Percentiles rank a stretch among this genome's conserved stretches.
Conservation (phyloP, 2,329 filamentous ascomycete genomes). For the Pseudocercospora macadamiae region DNA sequence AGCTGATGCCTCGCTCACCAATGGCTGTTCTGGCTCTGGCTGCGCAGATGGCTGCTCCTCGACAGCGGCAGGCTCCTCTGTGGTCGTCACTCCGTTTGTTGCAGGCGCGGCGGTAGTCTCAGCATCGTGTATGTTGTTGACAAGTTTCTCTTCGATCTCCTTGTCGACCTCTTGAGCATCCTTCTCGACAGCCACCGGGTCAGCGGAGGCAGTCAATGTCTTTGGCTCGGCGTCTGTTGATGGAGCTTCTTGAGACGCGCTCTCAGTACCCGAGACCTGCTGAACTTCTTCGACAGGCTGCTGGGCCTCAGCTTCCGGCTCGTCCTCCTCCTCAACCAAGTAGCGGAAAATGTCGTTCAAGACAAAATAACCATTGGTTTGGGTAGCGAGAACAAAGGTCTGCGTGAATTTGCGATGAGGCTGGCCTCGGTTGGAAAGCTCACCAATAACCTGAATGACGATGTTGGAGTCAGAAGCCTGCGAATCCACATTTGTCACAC, state of each 20-base stretch:
- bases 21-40: slow-evolving; percentile 44
- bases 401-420: slow-evolving; percentile 96
- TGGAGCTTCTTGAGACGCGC: slow-evolving; percentile 46
- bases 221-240: slow-evolving; percentile 40
- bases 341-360: slow-evolving; percentile 98
- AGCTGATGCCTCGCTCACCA: slow-evolving; percentile 28
- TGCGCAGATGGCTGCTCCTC: slow-evolving; percentile 31
- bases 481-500: slow-evolving; percentile 95
- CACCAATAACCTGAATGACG: slow-evolving; percentile 95
- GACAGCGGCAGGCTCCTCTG: slow-evolving; percentile 34
- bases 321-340: slow-evolving; percentile 81
- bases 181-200: slow-evolving; percentile 47
- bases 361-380: slow-evolving; percentile 96
- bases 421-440: slow-evolving; percentile 90
- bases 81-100: slow-evolving; percentile 1
- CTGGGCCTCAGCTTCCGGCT: slow-evolving; percentile 49
- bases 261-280: slow-evolving; percentile 37
- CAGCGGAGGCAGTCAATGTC: slow-evolving; percentile 37
- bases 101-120: background rate
- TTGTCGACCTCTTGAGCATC: slow-evolving; percentile 63
- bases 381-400: slow-evolving; percentile 94
- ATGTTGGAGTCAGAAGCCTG: slow-evolving; percentile 92
- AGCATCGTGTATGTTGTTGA: slow-evolving; percentile 24
- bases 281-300: slow-evolving; percentile 39
- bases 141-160: slow-evolving; percentile 70